Base-by-base conservation (phyloP, 305 asterid species). In the Stenogyne calaminthoides region DNA sequence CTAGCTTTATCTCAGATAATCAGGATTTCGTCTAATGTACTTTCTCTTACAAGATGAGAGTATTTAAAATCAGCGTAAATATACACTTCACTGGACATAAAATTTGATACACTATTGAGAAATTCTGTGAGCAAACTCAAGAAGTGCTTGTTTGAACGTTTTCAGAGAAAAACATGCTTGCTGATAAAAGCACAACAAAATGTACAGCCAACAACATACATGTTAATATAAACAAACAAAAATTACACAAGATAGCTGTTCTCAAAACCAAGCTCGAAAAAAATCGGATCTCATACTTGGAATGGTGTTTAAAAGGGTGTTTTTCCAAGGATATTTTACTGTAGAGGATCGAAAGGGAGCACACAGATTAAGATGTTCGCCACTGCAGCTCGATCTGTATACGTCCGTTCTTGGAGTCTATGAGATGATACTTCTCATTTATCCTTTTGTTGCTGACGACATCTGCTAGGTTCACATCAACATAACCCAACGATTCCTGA, bases 361-460 rank as follows among this genome's bases (percentile, higher is more conserved):
- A 25, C 29, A 25, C 29, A 25, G 29, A 62, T 83, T 76, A 80
- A 79, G 90, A 80, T 14, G 90, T 82, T 57, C 78, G 84, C 90
- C 93, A 88, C 75, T 85, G 90, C 79, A 87, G 80, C 91, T 88
- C 93, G 16, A 88, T 78, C 68, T 86, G 93, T 78, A 88, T 61
- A 34, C 83, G 77, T 5, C 95, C 92, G 52, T 87, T 88, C 87
- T 87, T 88, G 6, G 95, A 88, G 81, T 88, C 95, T 12, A 88
- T 88, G 63, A 88, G 88, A 73, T 88, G 89, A 81, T 62, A 82
- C 79, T 78, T 88, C 83, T 88, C 95, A 19, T 88, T 88, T 76
- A 88, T 85, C 84, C 95, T 78, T 70, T 72, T 83, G 80, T 88
- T 88, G 84, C 63, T 73, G 19, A 87, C 72, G 6, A 87, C 95